Evolutionary conservation across 1,139 yeast genomes (phyloP), one percentile per base, ranked within the genome.

Genomic region (Nadsonia starkeyi-henricii): DNA sequence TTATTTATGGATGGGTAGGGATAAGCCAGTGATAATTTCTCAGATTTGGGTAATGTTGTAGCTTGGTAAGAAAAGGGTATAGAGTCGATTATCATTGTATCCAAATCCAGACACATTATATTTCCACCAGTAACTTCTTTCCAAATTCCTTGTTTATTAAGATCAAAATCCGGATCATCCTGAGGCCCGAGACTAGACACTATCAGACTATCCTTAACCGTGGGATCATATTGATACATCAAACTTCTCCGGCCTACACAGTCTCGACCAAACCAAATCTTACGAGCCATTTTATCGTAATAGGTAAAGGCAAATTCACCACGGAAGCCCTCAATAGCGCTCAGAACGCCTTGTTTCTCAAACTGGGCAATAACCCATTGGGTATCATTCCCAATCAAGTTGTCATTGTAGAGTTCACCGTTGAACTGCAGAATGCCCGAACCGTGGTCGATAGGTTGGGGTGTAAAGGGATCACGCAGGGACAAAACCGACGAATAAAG

Each of bases 231-330:
- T 1, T 61, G 48, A 5, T 62, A 84, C 21, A 82, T 67, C 42
- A 91, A 67, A 20, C 96, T 82, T 51, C 96, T 71, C 58, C 83
- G 79, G 0, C 98, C 99, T 20, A 86, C 67, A 1, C 71, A 61
- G 61, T 91, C 99, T 56, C 96, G 75, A 0, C 94, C 96, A 66
- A 86, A 93, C 67, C 78, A 84, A 37, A 54, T 59, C 0, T 66
- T 56, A 1, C 63, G 56, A 1, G 53, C 19, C 15, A 57, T 53
- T 53, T 78, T 84, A 41, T 73, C 52, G 76, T 67, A 43, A 70
- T 71, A 62, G 68, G 77, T 66, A 52, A 70, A 67, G 0, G 98
- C 93, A 70, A 80, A 91, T 61, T 91, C 98, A 1, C 99, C 99
- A 33, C 74, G 69, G 28, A 85, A 55, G 1, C 48, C 50, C n/a